Base-by-base conservation (phyloP, 2,329 filamentous ascomycete species). In the Coniella lustricola region DNA sequence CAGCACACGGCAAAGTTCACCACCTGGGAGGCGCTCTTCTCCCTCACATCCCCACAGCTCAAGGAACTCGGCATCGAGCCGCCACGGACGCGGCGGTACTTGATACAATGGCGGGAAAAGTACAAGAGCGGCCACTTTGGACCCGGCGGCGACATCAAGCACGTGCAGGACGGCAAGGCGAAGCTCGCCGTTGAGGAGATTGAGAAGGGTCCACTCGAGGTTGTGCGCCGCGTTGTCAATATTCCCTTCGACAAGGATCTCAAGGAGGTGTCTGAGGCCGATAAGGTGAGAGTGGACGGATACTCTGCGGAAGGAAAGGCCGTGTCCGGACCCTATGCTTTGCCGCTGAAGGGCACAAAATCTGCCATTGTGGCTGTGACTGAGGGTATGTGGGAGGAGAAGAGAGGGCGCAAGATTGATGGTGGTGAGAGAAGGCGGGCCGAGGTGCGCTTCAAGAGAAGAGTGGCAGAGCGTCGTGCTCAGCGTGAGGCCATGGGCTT, bases 351-450 rank as follows among this genome's bases (percentile, higher is more conserved):
- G 65, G 79, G 78, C 1, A 76, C 79, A 1, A 69, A 72, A 35
- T 82, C 80, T 8, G 87, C 84, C 10, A 73, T 75, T 44, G 75
- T 97, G 57, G 74, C 75, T 54, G 76, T 87, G 18, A 81, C 83
- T 49, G 90, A 96, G 65, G 90, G 91, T 9, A 85, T 97, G 73
- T 97, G 91, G 93, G 91, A 97, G 72, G 76, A 90, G 60, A 84
- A 78, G 64, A 78, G 84, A 60, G 91, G 93, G 22, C 81, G 82
- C 61, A 97, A 97, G 82, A 84, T 98, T 57, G 90, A 97, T 68
- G 93, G 93, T 62, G 93, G 93, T 75, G 93, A 98, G 75, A 83
- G 93, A 66, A 81, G 93, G 67, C 82, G 79, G 65, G 87, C 85
- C 14, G 85, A 95, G 71, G 83, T 96, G 45, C 77, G 87, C 59